Evolutionary conservation across 176 grass and related monocot genomes (phyloP).

Genomic region (Hyparrhenia diplandra): DNA sequence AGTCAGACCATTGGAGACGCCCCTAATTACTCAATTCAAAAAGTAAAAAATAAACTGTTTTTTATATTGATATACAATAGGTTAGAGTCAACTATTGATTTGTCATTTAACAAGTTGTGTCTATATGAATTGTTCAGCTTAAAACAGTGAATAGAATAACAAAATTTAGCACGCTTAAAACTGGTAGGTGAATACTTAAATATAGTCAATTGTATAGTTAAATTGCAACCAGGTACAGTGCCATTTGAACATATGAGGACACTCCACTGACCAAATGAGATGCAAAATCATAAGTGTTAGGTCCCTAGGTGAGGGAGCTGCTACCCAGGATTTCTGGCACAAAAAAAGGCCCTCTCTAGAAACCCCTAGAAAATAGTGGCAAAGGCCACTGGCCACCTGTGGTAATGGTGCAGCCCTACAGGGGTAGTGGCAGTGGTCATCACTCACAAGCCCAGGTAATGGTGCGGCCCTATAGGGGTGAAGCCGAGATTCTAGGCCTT

Average conservation of each 20-base stretch:
- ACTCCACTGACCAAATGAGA: not conserved
- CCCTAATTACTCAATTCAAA: not conserved
- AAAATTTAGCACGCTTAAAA: not conserved
- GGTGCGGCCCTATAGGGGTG: not conserved
- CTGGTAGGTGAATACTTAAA: not conserved
- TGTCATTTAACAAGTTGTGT: not conserved
- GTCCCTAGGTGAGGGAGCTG: not conserved
- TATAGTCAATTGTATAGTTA: not conserved
- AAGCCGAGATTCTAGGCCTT: not conserved
- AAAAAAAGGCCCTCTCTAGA: not conserved
- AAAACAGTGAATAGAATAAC: not conserved
- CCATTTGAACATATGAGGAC: not conserved
- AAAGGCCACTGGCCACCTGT: not conserved
- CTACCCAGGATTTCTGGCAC: not conserved
- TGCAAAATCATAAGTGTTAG: not conserved
- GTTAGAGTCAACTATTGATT: not conserved
- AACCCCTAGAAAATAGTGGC: not conserved
- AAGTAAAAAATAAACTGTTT: not conserved
- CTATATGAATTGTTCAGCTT: constrained; percentile 15
- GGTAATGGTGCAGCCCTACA: not conserved
- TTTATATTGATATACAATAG: not conserved
- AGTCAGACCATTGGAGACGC: not conserved
- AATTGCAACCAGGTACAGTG: not conserved
- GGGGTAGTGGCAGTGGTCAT: not conserved
- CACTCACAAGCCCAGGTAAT: not conserved